Evolutionary conservation across 2,329 filamentous ascomycete species (phyloP).

Genomic region (Plenodomus lindquistii): DNA sequence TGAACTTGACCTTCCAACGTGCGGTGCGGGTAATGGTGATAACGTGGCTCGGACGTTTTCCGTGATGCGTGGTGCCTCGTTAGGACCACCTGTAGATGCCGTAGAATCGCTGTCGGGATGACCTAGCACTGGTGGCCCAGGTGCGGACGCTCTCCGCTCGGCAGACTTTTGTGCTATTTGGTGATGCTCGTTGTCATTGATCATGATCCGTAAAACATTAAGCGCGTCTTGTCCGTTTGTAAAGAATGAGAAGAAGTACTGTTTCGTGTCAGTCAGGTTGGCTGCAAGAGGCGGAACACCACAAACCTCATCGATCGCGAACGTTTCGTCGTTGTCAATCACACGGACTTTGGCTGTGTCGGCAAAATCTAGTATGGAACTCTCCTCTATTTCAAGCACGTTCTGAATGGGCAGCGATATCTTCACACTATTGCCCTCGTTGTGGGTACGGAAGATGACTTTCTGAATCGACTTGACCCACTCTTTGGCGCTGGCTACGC

Average conservation of each 20-base stretch:
- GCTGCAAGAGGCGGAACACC: neutral
- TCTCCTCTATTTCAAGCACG: conserved; percentile 90
- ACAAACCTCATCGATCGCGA: conserved; percentile 85
- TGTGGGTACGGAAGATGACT: conserved; percentile 93
- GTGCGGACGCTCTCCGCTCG: conserved; percentile 16
- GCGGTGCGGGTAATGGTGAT: conserved; percentile 44
- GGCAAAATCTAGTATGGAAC: conserved; percentile 85
- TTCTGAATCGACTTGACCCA: conserved; percentile 95
- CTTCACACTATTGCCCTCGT: conserved; percentile 96
- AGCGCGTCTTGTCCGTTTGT: conserved; percentile 82
- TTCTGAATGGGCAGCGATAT: conserved; percentile 88
- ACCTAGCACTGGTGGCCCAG: conserved; percentile 5
- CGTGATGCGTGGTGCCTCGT: conserved; percentile 32
- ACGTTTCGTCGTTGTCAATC: conserved; percentile 91
- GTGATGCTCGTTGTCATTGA: conserved; percentile 63
- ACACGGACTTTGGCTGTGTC: conserved; percentile 93
- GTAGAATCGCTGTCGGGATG: conserved; percentile 8
- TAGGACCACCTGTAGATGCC: conserved; percentile 21
- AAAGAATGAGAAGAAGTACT: conserved; percentile 98
- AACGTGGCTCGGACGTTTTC: conserved; percentile 51
- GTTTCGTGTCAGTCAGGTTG: conserved; percentile 8
- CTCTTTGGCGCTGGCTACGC: conserved; percentile 83
- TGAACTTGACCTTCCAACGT: conserved; percentile 39
- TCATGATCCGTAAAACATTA: conserved; percentile 72
- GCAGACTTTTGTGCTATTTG: conserved; percentile 15